These are phyloP conservation scores for Trichoderma atroviride DNA, from an alignment of 2,329 filamentous ascomycete species.

Conservation along the genomic window DNA sequence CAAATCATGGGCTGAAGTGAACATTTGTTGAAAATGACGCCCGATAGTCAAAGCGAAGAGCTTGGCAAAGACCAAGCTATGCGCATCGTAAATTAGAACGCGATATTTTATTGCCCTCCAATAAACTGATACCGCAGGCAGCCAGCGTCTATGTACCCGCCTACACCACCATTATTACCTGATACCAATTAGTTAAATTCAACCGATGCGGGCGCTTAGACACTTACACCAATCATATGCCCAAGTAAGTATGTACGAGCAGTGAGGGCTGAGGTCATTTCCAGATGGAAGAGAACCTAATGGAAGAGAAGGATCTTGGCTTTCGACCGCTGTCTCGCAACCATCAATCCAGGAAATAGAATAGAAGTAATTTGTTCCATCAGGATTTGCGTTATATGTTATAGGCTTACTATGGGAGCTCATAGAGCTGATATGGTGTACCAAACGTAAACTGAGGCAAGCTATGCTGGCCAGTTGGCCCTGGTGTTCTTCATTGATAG, in stretches of 20 bases:
- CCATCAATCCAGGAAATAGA: neutral
- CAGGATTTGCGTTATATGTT: neutral
- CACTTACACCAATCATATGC: neutral
- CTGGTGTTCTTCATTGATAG: neutral
- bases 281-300: too few relatives aligned
- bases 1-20: neutral
- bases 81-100: neutral
- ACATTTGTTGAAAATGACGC: neutral
- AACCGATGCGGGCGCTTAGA: neutral
- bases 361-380: neutral
- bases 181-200: neutral
- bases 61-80: neutral
- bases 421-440: neutral
- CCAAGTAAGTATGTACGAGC: too few relatives aligned
- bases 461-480: neutral
- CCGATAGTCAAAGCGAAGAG: neutral
- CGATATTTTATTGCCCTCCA: neutral
- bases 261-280: too few relatives aligned
- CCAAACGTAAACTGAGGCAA: neutral
- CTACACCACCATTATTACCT: constrained; percentile 6
- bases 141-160: constrained; percentile 4
- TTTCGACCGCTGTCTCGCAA: neutral
- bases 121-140: constrained; percentile 8
- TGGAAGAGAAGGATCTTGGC: neutral
- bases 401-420: neutral